phyloP scores from a whole-genome alignment of 805 yeast genomes.

The Candida arabinofermentans region DNA sequence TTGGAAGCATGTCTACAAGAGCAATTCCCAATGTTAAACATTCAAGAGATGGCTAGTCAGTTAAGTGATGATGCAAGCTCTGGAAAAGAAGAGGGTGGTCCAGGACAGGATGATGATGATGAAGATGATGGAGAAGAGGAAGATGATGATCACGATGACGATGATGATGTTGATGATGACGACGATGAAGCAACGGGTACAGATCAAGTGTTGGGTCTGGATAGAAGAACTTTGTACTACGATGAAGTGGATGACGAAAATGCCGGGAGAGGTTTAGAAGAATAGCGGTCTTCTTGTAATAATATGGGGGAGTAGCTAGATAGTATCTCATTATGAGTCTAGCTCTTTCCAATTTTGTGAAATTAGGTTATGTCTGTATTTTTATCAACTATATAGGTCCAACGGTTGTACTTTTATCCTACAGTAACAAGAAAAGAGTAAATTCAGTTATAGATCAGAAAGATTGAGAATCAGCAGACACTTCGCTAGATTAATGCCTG shows the following conservation, averaged over 20 bases:
- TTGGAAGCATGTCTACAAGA: constrained; percentile 5
- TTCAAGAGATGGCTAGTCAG: not conserved
- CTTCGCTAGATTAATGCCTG: no score
- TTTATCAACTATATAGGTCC: no score
- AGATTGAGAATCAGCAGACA: no score
- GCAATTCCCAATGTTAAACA: constrained; percentile 6
- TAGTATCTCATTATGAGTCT: no score
- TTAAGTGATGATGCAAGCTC: not conserved
- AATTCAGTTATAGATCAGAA: no score
- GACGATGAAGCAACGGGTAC: no score
- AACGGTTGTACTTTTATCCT: no score
- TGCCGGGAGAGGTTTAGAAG: constrained; percentile 4
- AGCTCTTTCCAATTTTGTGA: not conserved
- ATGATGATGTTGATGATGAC: constrained; percentile 3
- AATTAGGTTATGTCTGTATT: not conserved
- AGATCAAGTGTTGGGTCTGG: no score
- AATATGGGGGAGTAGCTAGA: no score
- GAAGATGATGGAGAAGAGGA: constrained; percentile 1
- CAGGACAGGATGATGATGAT: constrained; percentile 3
- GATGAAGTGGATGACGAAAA: constrained; percentile 3
- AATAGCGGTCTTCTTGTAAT: not conserved
- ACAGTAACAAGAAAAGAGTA: no score
- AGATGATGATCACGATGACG: constrained; percentile 2
- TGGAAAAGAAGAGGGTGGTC: constrained; percentile 4
- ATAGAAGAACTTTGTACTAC: no score